Evolutionary conservation across 2,329 filamentous ascomycete species (phyloP), one percentile per base, ranked within the genome.

Genomic region (Colletotrichum gloeosporioides): DNA sequence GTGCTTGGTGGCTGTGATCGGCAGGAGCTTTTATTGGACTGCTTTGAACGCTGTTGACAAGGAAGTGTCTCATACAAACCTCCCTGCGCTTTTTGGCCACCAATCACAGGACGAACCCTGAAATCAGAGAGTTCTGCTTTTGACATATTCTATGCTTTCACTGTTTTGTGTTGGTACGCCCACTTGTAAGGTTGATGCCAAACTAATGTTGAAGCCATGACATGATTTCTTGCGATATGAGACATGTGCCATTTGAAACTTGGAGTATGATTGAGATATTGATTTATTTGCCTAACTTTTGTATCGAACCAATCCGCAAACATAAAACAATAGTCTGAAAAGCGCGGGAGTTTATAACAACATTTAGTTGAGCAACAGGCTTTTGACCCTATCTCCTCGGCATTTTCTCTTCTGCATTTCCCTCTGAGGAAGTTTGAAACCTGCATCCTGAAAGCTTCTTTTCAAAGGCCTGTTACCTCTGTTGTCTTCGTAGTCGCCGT

Each of bases 81-180:
- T 49, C n/a, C n/a, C 44, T 22, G 2, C 0, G n/a, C 10, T 22
- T 49, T n/a, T 12, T 7, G 10, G 6, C n/a, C n/a, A 22, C 18
- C 6, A 49, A 22, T 22, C 10, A 12, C 44, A 49, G 10, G n/a
- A 49, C 22, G 10, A n/a, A 4, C 18, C 18, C n/a, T 4, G 7
- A 8, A 53, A 3, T 53, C 0, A 22, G 10, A 53, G 10, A 53
- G 10, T 44, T 44, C 16, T 44, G 8, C 4, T 3, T 44, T 49
- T 49, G 18, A 10, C 9, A 12, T n/a, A 7, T 49, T 4, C 12
- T 9, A 3, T 13, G 10, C 44, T 12, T 22, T 22, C 44, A 13
- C 44, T 25, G 6, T 10, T 4, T 8, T 8, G 18, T 53, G 10
- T 13, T 13, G 3, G 8, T 10, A 22, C 44, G 6, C 12, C 18